phyloP scores from a whole-genome alignment of 768 basidiomycete species.

The Panellus pusillus region DNA sequence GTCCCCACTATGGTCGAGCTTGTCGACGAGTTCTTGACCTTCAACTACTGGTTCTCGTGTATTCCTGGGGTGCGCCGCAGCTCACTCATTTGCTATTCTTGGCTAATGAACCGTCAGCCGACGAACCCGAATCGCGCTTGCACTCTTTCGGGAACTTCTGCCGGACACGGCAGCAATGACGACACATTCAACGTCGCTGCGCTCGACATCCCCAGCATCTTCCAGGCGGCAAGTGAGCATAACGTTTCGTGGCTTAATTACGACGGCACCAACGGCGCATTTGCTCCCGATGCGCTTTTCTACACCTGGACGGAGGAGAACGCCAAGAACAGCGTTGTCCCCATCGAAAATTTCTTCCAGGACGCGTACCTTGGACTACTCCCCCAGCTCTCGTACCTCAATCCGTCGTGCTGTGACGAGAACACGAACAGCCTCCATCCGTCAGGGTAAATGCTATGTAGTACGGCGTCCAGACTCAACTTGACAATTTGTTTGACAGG shows the following conservation, averaged over 20 bases:
- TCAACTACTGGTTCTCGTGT: slow-evolving; percentile 33
- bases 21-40: slow-evolving; percentile 28
- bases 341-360: slow-evolving; percentile 30
- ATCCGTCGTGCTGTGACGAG: slow-evolving; percentile 25
- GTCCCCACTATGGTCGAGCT: slow-evolving; percentile 26
- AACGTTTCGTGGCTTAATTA: slow-evolving; percentile 30
- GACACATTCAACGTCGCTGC: slow-evolving; percentile 17
- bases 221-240: slow-evolving; percentile 27
- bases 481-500: no score
- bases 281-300: slow-evolving; percentile 25
- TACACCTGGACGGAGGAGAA: slow-evolving; percentile 24
- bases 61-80: slow-evolving; percentile 25
- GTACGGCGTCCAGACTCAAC: no score
- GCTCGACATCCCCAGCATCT: slow-evolving; percentile 26
- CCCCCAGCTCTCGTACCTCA: slow-evolving; percentile 31
- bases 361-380: slow-evolving; percentile 28
- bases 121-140: slow-evolving; percentile 34
- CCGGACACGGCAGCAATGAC: slow-evolving; percentile 32
- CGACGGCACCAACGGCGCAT: slow-evolving; percentile 25
- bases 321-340: slow-evolving; percentile 23
- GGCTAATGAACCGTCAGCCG: slow-evolving; percentile 16
- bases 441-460: no score
- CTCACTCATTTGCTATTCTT: not conserved
- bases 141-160: slow-evolving; percentile 29
- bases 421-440: slow-evolving; percentile 29